Base-by-base conservation (phyloP, 2,329 filamentous ascomycete species). In the Paraphoma sp. region DNA sequence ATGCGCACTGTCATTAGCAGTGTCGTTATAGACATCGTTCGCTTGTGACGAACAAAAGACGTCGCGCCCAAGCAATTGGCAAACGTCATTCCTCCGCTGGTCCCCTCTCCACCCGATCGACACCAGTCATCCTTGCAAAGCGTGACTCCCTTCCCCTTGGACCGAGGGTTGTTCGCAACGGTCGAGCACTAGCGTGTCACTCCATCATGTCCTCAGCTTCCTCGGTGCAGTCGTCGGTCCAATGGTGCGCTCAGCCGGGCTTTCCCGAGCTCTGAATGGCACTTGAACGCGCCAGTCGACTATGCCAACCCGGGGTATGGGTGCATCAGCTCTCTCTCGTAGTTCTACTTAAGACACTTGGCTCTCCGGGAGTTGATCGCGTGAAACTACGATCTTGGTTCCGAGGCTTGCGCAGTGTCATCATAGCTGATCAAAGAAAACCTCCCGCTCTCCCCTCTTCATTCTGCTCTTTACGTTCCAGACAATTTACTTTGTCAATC, bases 201-300 rank as follows among this genome's bases (percentile, higher is more conserved):
- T 60, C 51, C 62, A 56, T 61, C 57, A 60, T 49, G 45, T 45
- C 52, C 53, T 44, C 58, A 62, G 54, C 59, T 64, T 64, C 71
- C 71, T 71, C 68, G 71, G 61, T 58, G 60, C 62, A 53, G 58
- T 36, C 48, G 62, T 74, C 71, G 71, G 71, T 41, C 70, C 71
- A 75, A 74, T 75, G 71, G 70, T 72, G 53, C 61, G 62, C 56
- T 71, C 66, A 73, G 59, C 72, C 72, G 71, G 64, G 52, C 59
- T 54, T 57, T 67, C 64, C 72, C 71, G 71, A 72, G 56, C 52
- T 62, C 46, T 59, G 44, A 42, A 53, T 41, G 51, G 53, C 59
- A 59, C 60, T 68, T 57, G 60, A 58, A 50, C 49, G 59, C 23
- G 38, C 31, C 59, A 48, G 33, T 52, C 54, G 54, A 38, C 45